These are phyloP conservation scores for Blakeslea trispora DNA, from an alignment of 371 early-diverging fungal species.

Conservation along the genomic window DNA sequence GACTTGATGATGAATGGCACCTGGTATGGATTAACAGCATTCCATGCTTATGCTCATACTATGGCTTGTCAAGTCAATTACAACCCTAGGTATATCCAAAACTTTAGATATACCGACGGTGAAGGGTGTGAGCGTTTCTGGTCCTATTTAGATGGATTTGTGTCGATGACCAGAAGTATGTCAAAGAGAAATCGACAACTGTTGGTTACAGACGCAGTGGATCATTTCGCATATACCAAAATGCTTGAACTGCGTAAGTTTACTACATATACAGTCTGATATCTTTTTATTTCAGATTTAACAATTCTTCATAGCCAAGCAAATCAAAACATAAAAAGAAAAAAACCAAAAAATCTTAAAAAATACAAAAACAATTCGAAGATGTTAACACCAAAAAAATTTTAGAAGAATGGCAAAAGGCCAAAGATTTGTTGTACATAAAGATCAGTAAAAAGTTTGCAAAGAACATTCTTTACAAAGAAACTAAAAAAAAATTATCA, in stretches of 20 bases:
- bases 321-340: too few relatives aligned
- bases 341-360: too few relatives aligned
- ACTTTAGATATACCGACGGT: slow-evolving; percentile 9
- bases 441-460: too few relatives aligned
- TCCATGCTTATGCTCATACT: slow-evolving; percentile 15
- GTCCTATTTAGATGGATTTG: slow-evolving; percentile 5
- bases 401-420: too few relatives aligned
- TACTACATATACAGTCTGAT: too few relatives aligned
- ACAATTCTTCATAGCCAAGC: too few relatives aligned
- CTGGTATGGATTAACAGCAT: slow-evolving; percentile 1
- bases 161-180: slow-evolving; percentile 2
- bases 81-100: slow-evolving; percentile 9
- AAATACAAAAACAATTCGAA: too few relatives aligned
- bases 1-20: neutral
- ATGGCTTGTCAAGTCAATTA: slow-evolving; percentile 11
- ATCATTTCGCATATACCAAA: neutral
- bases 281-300: too few relatives aligned
- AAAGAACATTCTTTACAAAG: too few relatives aligned
- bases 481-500: too few relatives aligned
- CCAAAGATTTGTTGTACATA: too few relatives aligned
- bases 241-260: neutral
- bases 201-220: neutral
- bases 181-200: neutral
- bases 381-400: too few relatives aligned
- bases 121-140: slow-evolving; percentile 11